Evolutionary conservation across 768 basidiomycete species (phyloP), one percentile per base, ranked within the genome.

Genomic region (Serendipita indica): DNA sequence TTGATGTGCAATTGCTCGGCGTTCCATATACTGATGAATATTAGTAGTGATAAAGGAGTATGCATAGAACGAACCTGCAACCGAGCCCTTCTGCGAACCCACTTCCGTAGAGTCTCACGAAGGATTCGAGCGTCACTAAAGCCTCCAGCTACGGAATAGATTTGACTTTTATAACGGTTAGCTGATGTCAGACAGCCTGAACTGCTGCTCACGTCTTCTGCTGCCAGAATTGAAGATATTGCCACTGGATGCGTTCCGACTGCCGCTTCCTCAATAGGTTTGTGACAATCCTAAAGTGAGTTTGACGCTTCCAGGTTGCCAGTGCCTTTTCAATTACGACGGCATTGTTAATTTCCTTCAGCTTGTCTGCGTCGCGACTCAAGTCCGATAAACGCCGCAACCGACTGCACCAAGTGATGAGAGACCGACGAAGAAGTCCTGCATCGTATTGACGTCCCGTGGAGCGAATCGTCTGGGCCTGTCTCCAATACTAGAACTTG

Each of bases 401-500:
- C 34, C 65, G 72, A 20, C 64, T 64, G 66, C 73, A 80, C 86
- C 88, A 89, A 33, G 68, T 74, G 43, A 65, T 61, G 62, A 79
- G 76, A 60, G 71, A 74, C 22, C 74, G 74, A 22, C 67, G 60
- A 18, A 77, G 63, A 5, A 84, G 60, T 45, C 70, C 72, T 62
- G 71, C 69, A 18, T 70, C 65, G 62, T 81, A 78, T 62, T 77
- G 77, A 49, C 77, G 75, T 45, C 75, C 74, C 13, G 82, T 76
- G 1, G 79, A 66, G 46, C 70, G 76, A 10, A 73, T 73, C n/a
- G 71, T 73, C 62, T 80, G 75, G 6, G 74, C 70, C 60, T 79
- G 81, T 39, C 77, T 74, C 88, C 88, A 89, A 64, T 77, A 77
- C 39, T 66, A 37, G 22, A 52, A n/a, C 43, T 4, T 37, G 20